These are phyloP conservation scores for Daldinia vernicosa DNA, from an alignment of 495 filamentous ascomycete species.

Conservation along the genomic window DNA sequence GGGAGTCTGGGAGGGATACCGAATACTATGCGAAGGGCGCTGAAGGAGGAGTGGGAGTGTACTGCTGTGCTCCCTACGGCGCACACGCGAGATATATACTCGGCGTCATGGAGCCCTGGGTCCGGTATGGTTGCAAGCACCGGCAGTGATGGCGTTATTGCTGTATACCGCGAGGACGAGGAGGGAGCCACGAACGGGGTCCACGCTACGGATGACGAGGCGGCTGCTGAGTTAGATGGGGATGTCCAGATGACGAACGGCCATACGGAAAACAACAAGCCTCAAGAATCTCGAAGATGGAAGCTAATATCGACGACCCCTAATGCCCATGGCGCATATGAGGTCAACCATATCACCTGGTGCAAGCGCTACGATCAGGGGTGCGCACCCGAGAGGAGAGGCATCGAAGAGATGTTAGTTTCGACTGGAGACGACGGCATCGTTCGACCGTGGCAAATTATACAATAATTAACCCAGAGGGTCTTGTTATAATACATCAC, in stretches of 20 bases:
- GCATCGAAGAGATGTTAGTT: conserved; percentile 76
- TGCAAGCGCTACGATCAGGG: conserved; percentile 66
- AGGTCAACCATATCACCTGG: conserved; percentile 92
- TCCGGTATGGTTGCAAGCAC: conserved; percentile 81
- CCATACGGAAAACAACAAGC: conserved; percentile 36
- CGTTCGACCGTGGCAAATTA: conserved; percentile 72
- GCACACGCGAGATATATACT: conserved; percentile 84
- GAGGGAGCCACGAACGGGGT: conserved; percentile 19
- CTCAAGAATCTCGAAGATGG: conserved; percentile 66
- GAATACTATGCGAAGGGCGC: conserved; percentile 79
- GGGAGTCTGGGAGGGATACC: conserved; percentile 63
- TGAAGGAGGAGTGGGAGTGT: conserved; percentile 83
- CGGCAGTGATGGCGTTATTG: conserved; percentile 85
- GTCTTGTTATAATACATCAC: not conserved
- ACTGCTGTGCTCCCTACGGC: conserved; percentile 73
- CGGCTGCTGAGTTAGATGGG: conserved; percentile 47
- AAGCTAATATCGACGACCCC: conserved; percentile 68
- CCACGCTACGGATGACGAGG: conserved; percentile 38
- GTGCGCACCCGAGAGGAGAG: conserved; percentile 51
- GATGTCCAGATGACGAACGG: conserved; percentile 54
- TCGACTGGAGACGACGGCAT: conserved; percentile 84
- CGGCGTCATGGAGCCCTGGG: conserved; percentile 77
- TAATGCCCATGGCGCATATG: conserved; percentile 86
- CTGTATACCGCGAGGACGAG: conserved; percentile 74
- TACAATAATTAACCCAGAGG: conserved; percentile 15